These are phyloP conservation scores for Conticribra weissflogii DNA, from an alignment of 108 stramenopile genomes.

Conservation along the genomic window DNA sequence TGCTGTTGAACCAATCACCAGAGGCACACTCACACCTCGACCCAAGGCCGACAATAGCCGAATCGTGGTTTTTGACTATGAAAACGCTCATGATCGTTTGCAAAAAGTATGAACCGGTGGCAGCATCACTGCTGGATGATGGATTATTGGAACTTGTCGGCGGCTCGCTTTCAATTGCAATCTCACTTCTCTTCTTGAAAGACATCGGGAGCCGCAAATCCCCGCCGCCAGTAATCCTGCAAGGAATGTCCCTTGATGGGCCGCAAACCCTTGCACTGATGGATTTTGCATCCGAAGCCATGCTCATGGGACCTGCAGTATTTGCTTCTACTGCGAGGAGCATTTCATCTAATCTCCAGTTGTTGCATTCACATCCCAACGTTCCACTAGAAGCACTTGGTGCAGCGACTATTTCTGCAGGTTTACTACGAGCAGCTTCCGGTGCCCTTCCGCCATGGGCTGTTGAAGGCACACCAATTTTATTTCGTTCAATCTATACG, in stretches of 20 bases:
- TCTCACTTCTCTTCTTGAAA: conserved; percentile 59
- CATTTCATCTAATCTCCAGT: conserved; percentile 15
- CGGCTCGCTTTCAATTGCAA: conserved; percentile 52
- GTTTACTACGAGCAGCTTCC: conserved; percentile 67
- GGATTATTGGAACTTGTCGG: conserved; percentile 45
- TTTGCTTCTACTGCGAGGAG: conserved; percentile 31
- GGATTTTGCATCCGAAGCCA: conserved; percentile 59
- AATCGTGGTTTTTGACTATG: conserved; percentile 74
- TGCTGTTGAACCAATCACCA: conserved; percentile 30
- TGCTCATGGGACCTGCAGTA: conserved; percentile 56
- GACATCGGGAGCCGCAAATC: conserved; percentile 36
- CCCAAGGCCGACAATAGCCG: conserved; percentile 71
- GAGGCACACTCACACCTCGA: conserved; percentile 54
- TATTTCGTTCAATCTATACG: conserved; percentile 57
- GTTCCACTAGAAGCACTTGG: conserved; percentile 30
- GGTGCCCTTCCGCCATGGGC: conserved; percentile 84
- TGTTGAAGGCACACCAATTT: conserved; percentile 67
- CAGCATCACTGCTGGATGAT: conserved; percentile 6
- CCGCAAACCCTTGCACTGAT: conserved; percentile 75
- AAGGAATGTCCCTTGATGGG: conserved; percentile 77
- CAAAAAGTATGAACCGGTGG: conserved; percentile 19
- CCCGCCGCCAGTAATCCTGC: conserved; percentile 13
- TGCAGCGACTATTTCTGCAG: conserved; percentile 64
- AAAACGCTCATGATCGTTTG: conserved; percentile 20
- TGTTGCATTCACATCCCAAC: conserved; percentile 16